phyloP scores from a whole-genome alignment of 2,329 filamentous ascomycete genomes.

The Fusarium tuaranense region DNA sequence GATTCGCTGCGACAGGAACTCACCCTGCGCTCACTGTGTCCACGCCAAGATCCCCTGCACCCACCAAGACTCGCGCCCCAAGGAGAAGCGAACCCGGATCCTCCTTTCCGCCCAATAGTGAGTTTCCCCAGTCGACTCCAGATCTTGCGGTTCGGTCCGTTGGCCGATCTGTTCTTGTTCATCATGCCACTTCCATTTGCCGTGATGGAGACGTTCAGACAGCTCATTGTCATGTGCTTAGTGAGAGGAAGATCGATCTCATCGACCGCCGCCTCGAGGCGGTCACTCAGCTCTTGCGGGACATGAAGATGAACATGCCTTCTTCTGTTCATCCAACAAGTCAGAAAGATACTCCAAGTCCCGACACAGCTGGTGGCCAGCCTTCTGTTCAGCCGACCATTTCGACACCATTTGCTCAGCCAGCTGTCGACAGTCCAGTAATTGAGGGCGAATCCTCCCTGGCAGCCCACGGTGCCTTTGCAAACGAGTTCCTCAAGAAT shows the following conservation, averaged over 20 bases:
- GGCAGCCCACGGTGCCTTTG: conserved; percentile 60
- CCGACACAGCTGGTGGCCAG: conserved; percentile 25
- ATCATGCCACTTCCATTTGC: neutral
- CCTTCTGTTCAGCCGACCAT: conserved; percentile 22
- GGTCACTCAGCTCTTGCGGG: conserved; percentile 49
- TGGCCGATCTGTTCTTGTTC: neutral
- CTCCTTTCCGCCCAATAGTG: conserved; percentile 54
- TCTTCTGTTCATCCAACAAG: conserved; percentile 16
- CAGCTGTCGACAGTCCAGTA: conserved; percentile 44
- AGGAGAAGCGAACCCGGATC: conserved; percentile 52
- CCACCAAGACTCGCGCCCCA: conserved; percentile 47
- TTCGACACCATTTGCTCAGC: conserved; percentile 34
- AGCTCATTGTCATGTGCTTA: conserved; percentile 21
- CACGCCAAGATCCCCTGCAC: conserved; percentile 53
- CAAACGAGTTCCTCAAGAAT: conserved; percentile 57
- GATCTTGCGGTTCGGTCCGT: neutral
- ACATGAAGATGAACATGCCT: conserved; percentile 46
- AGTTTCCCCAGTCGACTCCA: conserved; percentile 21
- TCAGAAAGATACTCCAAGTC: conserved; percentile 29
- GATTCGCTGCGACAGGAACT: conserved; percentile 54
- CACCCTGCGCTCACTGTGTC: conserved; percentile 51
- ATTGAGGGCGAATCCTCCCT: conserved; percentile 60
- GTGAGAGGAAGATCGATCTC: conserved; percentile 54
- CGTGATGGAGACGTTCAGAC: neutral
- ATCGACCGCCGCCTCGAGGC: conserved; percentile 52